Base-by-base conservation (phyloP, 2,329 filamentous ascomycete genomes). In the Fusarium sterilihyphosum region DNA sequence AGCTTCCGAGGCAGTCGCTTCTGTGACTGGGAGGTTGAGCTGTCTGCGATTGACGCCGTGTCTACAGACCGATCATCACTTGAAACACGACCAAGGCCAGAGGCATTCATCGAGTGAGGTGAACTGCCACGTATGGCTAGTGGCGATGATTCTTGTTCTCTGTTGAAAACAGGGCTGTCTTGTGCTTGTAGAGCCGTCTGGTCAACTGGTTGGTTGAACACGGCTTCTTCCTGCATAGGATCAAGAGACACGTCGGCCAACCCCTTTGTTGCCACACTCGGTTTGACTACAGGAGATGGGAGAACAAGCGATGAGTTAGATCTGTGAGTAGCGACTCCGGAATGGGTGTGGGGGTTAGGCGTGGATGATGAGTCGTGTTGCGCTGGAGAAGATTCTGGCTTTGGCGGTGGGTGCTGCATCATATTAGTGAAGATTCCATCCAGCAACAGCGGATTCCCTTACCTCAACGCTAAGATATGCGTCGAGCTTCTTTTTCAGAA, bases 401-500 rank as follows among this genome's bases (percentile, higher is more conserved):
- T 65, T 56, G 69, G 54, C 11, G 67, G 63, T n/a, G 69, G 63
- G 52, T 66, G 73, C 70, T 71, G 56, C 49, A 24, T 33, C 18
- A 12, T 54, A 66, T 78, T 53, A 78, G 73, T 41, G 22, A n/a
- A 54, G 9, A 29, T 24, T 17, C 35, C 37, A 16, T 9, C 18
- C 16, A 7, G 8, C 6, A 49, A 13, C 16, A 13, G 17, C 29
- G 10, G 31, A 18, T 10, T 29, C 43, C 61, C 73, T 66, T 75
- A 84, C 82, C 54, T 83, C 80, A 47, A 79, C 81, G 44, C 81
- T 84, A 33, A 89, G 84, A 74, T 91, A 91, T 5, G 86, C 85
- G 49, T 90, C 88, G 67, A 98, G 85, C 85, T 98, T 96, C 79
- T 91, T 91, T 83, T 94, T 96, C 61, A 98, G 86, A 46, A 97